Base-by-base conservation (phyloP, 768 basidiomycete species). In the Rickenella mellea region DNA sequence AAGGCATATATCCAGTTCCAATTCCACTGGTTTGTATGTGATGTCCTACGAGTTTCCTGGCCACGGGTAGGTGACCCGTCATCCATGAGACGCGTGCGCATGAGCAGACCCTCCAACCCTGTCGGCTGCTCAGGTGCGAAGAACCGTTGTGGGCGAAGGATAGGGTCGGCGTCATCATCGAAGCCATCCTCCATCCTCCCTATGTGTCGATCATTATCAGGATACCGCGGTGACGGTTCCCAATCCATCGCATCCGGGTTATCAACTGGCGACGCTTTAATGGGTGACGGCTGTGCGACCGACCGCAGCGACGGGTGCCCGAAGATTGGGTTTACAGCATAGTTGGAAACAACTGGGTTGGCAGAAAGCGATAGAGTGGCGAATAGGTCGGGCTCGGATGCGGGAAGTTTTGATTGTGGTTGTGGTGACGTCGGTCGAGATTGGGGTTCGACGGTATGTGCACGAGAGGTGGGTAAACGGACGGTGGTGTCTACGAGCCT, bases 101-200 rank as follows among this genome's bases (percentile, higher is more conserved):
- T 77, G 47, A 87, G 80, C 12, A 88, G 60, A 27, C 69, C 66
- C 57, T 88, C 84, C 6, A 88, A 67, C 11, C 84, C 84, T 1
- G 84, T 88, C 1, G 83, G 81, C 46, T 76, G 72, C 55, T 86
- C 83, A 0, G 83, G 84, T 12, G 82, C 73, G 49, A 86, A 88
- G 55, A 86, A 88, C 11, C 71, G 69, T 50, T 85, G 84, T 3
- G 80, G 83, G 4, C 76, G 73, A n/a, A n/a, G n/a, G n/a, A n/a
- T n/a, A n/a, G n/a, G n/a, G n/a, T n/a, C n/a, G n/a, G n/a, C n/a
- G n/a, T n/a, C n/a, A n/a, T n/a, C n/a, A n/a, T n/a, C n/a, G n/a
- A 39, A 88, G 51, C 76, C 72, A 79, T 20, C 63, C 57, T 6
- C 65, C 65, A 41, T 72, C 68, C 15, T 70, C 60, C 12, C 19